These are phyloP conservation scores for Cyclotella sp. DNA, from an alignment of 108 stramenopile species.

Conservation along the genomic window DNA sequence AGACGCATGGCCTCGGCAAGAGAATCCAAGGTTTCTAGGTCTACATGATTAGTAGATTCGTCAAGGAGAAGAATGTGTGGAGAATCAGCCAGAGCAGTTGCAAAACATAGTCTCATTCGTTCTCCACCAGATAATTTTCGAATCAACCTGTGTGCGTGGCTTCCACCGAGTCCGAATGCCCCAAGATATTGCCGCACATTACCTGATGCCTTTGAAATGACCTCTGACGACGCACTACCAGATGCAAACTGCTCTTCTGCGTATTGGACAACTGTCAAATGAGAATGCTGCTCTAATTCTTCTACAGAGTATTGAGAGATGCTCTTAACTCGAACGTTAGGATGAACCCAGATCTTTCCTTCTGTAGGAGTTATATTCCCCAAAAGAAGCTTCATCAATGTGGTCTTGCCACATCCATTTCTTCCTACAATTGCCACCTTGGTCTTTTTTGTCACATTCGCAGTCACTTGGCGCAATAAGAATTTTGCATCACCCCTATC, in stretches of 20 bases:
- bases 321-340: constrained; percentile 74
- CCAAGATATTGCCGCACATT: constrained; percentile 88
- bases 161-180: constrained; percentile 86
- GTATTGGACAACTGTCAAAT: constrained; percentile 77
- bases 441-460: constrained; percentile 68
- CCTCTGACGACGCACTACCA: constrained; percentile 45
- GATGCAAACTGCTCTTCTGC: constrained; percentile 47
- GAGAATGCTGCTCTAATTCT: constrained; percentile 78
- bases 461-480: constrained; percentile 45
- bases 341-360: constrained; percentile 64
- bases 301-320: constrained; percentile 91
- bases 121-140: constrained; percentile 89
- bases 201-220: constrained; percentile 53
- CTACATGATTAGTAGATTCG: constrained; percentile 90
- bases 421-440: constrained; percentile 87
- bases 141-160: constrained; percentile 77
- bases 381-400: constrained; percentile 84
- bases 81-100: constrained; percentile 68
- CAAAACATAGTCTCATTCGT: constrained; percentile 88
- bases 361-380: constrained; percentile 64
- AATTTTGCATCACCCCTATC: constrained; percentile 2
- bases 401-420: constrained; percentile 90
- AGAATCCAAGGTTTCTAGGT: constrained; percentile 92
- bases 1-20: constrained; percentile 73
- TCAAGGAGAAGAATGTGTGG: constrained; percentile 85